Base-by-base conservation (phyloP, 495 filamentous ascomycete species). In the Neurospora sp. region DNA sequence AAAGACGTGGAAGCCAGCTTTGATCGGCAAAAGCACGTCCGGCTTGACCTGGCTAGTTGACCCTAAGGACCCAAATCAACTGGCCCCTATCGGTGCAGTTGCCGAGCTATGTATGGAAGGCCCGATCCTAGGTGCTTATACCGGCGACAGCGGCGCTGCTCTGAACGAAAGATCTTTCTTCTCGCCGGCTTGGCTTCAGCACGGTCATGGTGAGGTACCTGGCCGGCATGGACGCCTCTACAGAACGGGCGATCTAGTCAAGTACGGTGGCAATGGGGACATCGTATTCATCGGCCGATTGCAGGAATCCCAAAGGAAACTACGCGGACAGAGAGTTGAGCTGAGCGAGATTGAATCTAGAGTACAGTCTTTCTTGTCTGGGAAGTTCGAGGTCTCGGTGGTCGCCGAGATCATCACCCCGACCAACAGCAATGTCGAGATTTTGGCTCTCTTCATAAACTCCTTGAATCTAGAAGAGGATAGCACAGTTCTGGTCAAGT, bases 91-190 rank as follows among this genome's bases (percentile, higher is more conserved):
- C 39, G 86, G 86, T 9, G 77, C 78, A 3, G 78, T 84, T 16
- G 86, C 85, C 5, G 87, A 88, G 74, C 74, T 88, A 27, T 76
- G 82, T 9, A 76, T 88, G 12, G 80, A 79, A 39, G 87, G 87
- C 1, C 83, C 84, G 9, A 76, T 82, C 37, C 73, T 88, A 10
- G 85, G 86, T 2, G 76, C 81, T 0, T 90, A 88, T 71, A 78
- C 89, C 40, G 44, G 75, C 16, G 79, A 85, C 35, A n/a, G 42
- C 18, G 42, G 42, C 7, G 16, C 42, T 44, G 18, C 42, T 44
- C 2, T 44, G 42, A 44, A 44, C 18, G 42, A n/a, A 8, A 44
- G n/a, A 18, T 44, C 42, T 3, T 44, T 44, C 18, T 44, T 44
- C 42, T 44, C 42, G 6, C 86, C 87, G 4, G 40, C 75, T 0